phyloP scores from a whole-genome alignment of 2,329 filamentous ascomycete genomes.

The Trichoderma atrobrunneum region DNA sequence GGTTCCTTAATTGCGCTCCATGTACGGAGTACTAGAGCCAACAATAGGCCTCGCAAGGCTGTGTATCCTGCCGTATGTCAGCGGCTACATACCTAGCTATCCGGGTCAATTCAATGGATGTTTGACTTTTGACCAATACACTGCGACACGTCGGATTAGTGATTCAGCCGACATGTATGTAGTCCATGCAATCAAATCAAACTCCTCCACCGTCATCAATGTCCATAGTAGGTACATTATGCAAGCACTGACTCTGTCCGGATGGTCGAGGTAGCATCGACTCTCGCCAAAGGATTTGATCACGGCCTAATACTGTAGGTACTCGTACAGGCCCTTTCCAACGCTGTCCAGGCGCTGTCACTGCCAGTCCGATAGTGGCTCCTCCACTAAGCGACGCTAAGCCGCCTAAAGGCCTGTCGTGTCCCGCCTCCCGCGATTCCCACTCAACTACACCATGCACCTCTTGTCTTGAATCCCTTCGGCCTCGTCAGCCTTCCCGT shows the following conservation, averaged over 20 bases:
- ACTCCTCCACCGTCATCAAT: not conserved
- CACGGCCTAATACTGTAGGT: not conserved
- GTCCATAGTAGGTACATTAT: not conserved
- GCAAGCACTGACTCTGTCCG: not conserved
- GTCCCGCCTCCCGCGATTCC: not conserved
- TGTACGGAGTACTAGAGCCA: not conserved
- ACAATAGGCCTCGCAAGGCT: not conserved
- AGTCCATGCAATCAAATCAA: not conserved
- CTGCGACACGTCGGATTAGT: not conserved
- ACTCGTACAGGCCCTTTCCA: not conserved
- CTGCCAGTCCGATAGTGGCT: not conserved
- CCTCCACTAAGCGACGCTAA: conserved; percentile 13
- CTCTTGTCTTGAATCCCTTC: not conserved
- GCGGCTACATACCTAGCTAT: not conserved
- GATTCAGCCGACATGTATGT: not conserved
- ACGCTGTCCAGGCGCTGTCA: conserved; percentile 2
- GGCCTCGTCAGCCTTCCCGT: not conserved
- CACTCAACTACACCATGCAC: conserved; percentile 1
- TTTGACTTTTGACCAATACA: not conserved
- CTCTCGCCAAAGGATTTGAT: not conserved
- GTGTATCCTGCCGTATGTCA: not conserved
- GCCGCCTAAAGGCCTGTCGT: conserved; percentile 2
- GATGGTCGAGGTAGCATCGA: not conserved
- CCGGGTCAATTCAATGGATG: not conserved
- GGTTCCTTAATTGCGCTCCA: not conserved